Evolutionary conservation across 2,329 filamentous ascomycete genomes (phyloP), one percentile per base, ranked within the genome.

Genomic region (Coniochaeta sp.): DNA sequence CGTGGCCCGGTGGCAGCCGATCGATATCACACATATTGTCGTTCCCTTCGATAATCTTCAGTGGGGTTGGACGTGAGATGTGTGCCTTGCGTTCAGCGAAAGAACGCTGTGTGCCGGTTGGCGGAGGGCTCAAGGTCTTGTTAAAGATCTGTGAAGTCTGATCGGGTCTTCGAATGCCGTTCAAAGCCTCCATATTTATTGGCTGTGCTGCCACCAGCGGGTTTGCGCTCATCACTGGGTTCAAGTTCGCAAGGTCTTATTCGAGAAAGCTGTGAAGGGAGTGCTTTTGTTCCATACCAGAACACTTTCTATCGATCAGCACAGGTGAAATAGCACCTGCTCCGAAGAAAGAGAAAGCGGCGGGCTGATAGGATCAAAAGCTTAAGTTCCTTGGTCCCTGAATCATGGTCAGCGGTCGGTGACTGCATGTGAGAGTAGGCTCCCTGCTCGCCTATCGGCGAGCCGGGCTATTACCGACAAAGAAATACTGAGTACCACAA

Each of bases 1-100:
- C 65, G 52, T 79, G 76, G 17, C 76, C 76, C 0, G 77, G 76
- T 11, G 70, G 72, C 3, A 73, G 67, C 1, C 74, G 73, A 58
- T 75, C 71, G 44, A 79, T 74, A 59, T 71, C 69, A 24, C 74
- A 72, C 67, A 76, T 71, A 43, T 74, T 65, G 33, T 70, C 64
- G 64, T 72, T 73, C 7, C 70, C 74, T 60, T 76, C 70, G 34
- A 75, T 70, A 11, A 76, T 69, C 36, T 67, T 65, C n/a, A 67
- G 59, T 22, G 70, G 66, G 26, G 67, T 63, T 19, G 63, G 59
- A 26, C 61, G 64, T 33, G 65, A 59, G 22, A 63, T 65, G 19
- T 65, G 64, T 28, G 64, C 61, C 61, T 71, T 73, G 56, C 71
- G 69, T 58, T 76, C 71, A 1, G 71, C 68, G 59, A 73, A 71